Conservation (phyloP, 2,329 filamentous ascomycete genomes). For the Sclerotinia nivalis region DNA sequence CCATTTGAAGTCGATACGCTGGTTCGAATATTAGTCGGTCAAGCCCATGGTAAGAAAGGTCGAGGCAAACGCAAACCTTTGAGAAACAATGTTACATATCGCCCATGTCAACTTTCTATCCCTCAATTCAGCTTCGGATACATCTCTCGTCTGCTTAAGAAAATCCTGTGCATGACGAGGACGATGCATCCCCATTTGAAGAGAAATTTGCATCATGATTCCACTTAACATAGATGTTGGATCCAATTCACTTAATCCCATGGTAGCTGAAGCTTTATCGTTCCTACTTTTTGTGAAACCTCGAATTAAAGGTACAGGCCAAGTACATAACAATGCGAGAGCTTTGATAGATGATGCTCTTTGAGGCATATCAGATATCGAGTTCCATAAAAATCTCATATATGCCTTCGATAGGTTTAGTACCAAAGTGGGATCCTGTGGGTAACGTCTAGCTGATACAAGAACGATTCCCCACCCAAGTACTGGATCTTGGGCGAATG, state of each 20-base stretch:
- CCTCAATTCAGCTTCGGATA: constrained; percentile 28
- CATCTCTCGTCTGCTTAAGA: constrained; percentile 32
- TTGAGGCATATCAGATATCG: constrained; percentile 31
- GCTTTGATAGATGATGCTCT: constrained; percentile 33
- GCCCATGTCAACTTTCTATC: constrained; percentile 68
- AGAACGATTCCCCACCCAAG: constrained; percentile 69
- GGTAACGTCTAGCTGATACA: constrained; percentile 61
- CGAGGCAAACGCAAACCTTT: constrained; percentile 51
- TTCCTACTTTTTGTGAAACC: constrained; percentile 27
- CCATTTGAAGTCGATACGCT: constrained; percentile 69
- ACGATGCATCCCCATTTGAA: constrained; percentile 38
- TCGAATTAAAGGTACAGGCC: constrained; percentile 37
- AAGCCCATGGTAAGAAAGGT: too few relatives aligned
- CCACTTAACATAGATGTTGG: constrained; percentile 36
- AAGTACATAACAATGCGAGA: constrained; percentile 37
- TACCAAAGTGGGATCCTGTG: constrained; percentile 54
- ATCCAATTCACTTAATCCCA: constrained; percentile 28
- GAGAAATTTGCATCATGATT: constrained; percentile 38
- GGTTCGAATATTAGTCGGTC: not conserved
- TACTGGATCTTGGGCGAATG: constrained; percentile 58
- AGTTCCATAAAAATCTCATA: constrained; percentile 31
- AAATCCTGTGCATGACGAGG: constrained; percentile 31
- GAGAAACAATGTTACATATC: constrained; percentile 66
- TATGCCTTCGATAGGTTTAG: constrained; percentile 26
- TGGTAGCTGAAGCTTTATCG: constrained; percentile 22